These are phyloP conservation scores for Linnemannia schmuckeri DNA, from an alignment of 192 early-diverging fungal genomes.

Conservation along the genomic window DNA sequence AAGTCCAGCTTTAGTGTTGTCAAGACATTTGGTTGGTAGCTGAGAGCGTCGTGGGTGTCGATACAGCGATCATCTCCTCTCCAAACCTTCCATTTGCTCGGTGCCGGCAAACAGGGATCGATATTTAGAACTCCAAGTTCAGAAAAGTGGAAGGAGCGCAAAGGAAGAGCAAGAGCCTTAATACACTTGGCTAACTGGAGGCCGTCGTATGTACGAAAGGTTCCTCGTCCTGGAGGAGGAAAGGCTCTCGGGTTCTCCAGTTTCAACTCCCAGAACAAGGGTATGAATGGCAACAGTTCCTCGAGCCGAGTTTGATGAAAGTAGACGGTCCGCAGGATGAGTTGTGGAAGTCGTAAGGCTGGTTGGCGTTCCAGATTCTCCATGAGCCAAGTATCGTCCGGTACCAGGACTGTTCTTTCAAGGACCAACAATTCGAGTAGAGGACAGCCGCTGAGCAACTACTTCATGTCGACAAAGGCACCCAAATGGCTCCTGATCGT, in stretches of 20 bases:
- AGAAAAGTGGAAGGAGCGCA: background rate
- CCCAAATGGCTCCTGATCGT: background rate
- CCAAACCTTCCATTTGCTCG: background rate
- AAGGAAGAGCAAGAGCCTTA: background rate
- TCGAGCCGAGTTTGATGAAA: background rate
- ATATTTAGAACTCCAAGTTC: background rate
- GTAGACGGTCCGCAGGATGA: too few species aligned
- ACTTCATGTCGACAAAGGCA: background rate
- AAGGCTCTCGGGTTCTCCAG: background rate
- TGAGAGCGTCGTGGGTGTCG: background rate
- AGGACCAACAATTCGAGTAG: background rate
- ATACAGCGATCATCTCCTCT: background rate
- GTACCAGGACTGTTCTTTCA: background rate
- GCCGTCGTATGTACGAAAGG: background rate
- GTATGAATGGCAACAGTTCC: background rate
- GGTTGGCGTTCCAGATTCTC: background rate
- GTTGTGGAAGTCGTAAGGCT: too few species aligned
- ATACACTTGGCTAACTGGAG: background rate
- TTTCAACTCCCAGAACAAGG: background rate
- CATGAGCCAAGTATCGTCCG: background rate
- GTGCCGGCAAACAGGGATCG: background rate
- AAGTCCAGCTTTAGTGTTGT: background rate
- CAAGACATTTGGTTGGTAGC: background rate
- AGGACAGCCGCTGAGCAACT: background rate
- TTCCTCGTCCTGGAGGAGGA: background rate